Conservation (phyloP, 2,329 filamentous ascomycete species). For the Neocucurbitaria cava region DNA sequence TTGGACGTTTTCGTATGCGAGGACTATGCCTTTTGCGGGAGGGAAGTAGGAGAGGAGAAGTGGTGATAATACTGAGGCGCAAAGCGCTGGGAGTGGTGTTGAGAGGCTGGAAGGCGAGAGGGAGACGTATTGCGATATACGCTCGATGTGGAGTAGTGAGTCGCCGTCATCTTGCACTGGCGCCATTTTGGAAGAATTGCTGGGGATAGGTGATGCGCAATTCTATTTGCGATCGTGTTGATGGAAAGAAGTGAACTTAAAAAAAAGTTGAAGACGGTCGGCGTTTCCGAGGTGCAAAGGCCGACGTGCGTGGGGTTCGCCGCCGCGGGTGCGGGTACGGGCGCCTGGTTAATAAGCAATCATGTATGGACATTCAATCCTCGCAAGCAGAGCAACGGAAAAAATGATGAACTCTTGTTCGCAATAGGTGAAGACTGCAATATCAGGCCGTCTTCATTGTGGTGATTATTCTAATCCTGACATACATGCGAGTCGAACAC, state of each 20-base stretch:
- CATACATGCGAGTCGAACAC: neutral
- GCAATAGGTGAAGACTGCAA: neutral
- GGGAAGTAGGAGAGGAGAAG: constrained; percentile 79
- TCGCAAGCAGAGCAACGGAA: neutral
- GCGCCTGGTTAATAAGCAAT: constrained; percentile 3
- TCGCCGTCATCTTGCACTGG: constrained; percentile 22
- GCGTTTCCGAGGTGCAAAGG: constrained; percentile 14
- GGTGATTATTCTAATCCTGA: neutral
- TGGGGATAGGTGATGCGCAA: neutral
- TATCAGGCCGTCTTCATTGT: neutral
- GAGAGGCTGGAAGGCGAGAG: constrained; percentile 75
- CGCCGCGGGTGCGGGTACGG: too few relatives aligned
- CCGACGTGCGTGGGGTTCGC: constrained; percentile 19
- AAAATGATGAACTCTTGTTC: neutral
- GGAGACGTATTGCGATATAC: constrained; percentile 79
- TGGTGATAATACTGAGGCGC: constrained; percentile 76
- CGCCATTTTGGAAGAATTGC: constrained; percentile 29
- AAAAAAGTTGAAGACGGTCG: constrained; percentile 43
- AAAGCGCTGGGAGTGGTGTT: constrained; percentile 72
- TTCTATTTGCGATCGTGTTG: constrained; percentile 23
- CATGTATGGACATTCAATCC: neutral
- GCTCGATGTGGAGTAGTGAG: constrained; percentile 74
- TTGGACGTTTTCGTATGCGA: constrained; percentile 74
- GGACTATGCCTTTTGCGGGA: constrained; percentile 74
- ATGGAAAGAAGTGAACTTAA: constrained; percentile 16